phyloP scores from a whole-genome alignment of 208 protist genomes.

The Leishmania mexicana region DNA sequence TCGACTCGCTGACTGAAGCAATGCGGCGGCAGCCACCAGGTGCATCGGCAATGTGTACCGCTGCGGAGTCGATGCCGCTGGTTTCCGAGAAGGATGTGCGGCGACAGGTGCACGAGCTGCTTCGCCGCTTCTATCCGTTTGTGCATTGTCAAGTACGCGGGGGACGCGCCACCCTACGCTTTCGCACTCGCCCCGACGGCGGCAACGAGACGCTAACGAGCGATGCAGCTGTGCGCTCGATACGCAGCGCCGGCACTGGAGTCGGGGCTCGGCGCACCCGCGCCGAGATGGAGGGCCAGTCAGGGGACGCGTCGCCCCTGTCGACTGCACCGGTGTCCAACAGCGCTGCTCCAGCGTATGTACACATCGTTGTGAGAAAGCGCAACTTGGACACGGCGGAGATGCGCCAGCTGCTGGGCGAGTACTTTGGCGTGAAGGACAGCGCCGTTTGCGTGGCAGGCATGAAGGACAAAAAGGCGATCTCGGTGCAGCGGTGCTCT shows the following conservation, averaged over 20 bases:
- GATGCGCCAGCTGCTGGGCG: slow-evolving; percentile 58
- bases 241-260: neutral
- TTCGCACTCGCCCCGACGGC: neutral
- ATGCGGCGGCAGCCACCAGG: slow-evolving; percentile 5
- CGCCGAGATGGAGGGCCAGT: neutral
- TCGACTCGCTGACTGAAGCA: slow-evolving; percentile 6
- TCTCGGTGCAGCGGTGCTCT: slow-evolving; percentile 89
- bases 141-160: slow-evolving; percentile 58
- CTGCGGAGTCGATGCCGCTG: slow-evolving; percentile 4
- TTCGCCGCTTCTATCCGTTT: slow-evolving; percentile 68
- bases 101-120: slow-evolving; percentile 65
- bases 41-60: neutral
- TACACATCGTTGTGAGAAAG: slow-evolving; percentile 81
- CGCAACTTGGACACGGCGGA: slow-evolving; percentile 83
- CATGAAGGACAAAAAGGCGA: slow-evolving; percentile 92
- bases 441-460: slow-evolving; percentile 81
- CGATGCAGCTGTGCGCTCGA: neutral
- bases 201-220: neutral
- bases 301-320: neutral
- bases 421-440: slow-evolving; percentile 43
- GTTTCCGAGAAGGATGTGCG: slow-evolving; percentile 63
- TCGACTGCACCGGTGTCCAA: neutral
- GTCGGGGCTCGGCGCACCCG: slow-evolving; percentile 6
- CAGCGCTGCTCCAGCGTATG: neutral
- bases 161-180: slow-evolving; percentile 40